Base-by-base conservation (phyloP, 2,329 filamentous ascomycete genomes). In the Sporothrix mexicana region DNA sequence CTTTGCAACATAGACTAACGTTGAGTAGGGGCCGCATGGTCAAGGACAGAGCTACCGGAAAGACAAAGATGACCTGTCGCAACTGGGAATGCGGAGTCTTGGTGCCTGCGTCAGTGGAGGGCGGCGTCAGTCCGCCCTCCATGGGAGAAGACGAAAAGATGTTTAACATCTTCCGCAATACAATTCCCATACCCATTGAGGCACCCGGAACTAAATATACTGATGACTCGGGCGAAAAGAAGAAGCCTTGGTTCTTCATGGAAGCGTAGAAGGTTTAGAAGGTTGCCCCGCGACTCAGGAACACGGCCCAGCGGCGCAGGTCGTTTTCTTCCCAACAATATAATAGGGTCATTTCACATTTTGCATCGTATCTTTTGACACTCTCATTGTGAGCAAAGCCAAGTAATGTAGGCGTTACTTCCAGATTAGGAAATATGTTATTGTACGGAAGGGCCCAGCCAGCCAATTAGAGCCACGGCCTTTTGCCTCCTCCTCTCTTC, bases 21-120 rank as follows among this genome's bases (percentile, higher is more conserved):
- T 36, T 30, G 1, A 17, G 2, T 17, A 93, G 92, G 95, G 96
- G 95, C 25, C 90, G 90, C 64, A 82, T 97, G 43, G 88, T 91
- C 71, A 90, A 90, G 78, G 91, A 97, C 77, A 89, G 87, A 76
- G 82, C 80, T 8, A 91, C 88, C 2, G 91, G 91, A 74, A 82
- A 88, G 74, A 88, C 90, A 13, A 97, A 94, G 80, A 85, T 98
- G 75, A 94, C 88, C 75, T 94, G 92, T 80, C 90, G 93, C 71
- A 99, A 98, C 80, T 98, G 95, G 95, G 96, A 98, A 82, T 97
- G 94, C 79, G 96, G 96, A 49, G 93, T 99, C 0, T 77, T 98
- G 30, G 80, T 98, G 55, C 90, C 91, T 10, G 84, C 92, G 59
- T 72, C 61, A 13, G 71, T 51, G 7, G 12, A 57, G 49, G 66